Percentiles rank a stretch among this genome's conserved stretches.
These are phyloP conservation scores for Trapa incisa DNA, from an alignment of 345 rosid genomes.

Conservation along the genomic window DNA sequence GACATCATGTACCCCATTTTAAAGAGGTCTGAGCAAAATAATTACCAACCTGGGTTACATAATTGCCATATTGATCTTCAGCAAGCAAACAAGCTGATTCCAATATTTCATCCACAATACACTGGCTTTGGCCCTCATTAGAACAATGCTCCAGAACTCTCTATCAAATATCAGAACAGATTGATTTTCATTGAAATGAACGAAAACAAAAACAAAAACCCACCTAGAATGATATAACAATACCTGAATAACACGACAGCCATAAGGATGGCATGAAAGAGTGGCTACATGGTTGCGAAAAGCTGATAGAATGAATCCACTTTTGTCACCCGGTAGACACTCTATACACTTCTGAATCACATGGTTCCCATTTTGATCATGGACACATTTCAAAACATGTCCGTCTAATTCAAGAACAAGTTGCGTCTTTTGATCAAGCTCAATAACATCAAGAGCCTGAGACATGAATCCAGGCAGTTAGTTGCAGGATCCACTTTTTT, in stretches of 20 bases:
- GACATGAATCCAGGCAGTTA: constrained; percentile 7
- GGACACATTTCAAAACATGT: constrained; percentile 79
- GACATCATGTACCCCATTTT: neutral
- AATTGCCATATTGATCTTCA: constrained; percentile 95
- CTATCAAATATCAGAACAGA: constrained; percentile 27
- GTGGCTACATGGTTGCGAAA: constrained; percentile 72
- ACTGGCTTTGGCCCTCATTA: constrained; percentile 57
- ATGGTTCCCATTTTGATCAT: constrained; percentile 95
- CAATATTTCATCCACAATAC: constrained; percentile 79
- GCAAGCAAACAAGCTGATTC: constrained; percentile 75
- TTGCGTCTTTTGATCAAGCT: constrained; percentile 66
- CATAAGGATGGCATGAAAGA: constrained; percentile 93
- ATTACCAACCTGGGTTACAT: constrained; percentile 78
- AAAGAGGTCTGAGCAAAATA: neutral
- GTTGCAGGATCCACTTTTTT: too few relatives aligned
- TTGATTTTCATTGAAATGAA: neutral
- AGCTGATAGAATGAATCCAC: constrained; percentile 70
- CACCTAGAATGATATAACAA: neutral
- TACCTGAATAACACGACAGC: constrained; percentile 98
- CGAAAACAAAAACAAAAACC: neutral
- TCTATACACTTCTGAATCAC: constrained; percentile 96
- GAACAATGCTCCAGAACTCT: constrained; percentile 94
- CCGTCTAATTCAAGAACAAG: constrained; percentile 85
- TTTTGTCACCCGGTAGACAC: constrained; percentile 59
- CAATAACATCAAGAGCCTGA: constrained; percentile 96